Percentiles rank a stretch among this genome's conserved stretches.
Conservation (phyloP, 1,284 basidiomycete genomes). For the Ustilago crameri region DNA sequence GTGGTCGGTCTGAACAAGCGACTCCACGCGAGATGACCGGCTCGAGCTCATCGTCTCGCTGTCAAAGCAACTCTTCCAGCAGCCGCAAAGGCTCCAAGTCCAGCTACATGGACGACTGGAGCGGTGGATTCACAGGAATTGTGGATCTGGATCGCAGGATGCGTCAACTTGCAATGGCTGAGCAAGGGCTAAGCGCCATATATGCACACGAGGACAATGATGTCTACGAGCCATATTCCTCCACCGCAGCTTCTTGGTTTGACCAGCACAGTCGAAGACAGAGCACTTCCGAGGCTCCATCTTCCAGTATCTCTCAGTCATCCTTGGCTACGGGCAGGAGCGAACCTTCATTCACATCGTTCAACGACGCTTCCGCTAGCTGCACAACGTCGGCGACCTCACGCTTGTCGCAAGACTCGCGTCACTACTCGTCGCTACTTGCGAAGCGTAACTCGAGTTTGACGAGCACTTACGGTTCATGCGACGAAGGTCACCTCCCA, state of each 20-base stretch:
- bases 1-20: constrained; percentile 11
- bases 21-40: constrained; percentile 6
- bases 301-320: constrained; percentile 11
- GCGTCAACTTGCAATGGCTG: constrained; percentile 48
- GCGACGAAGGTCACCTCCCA: constrained; percentile 15
- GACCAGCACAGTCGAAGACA: constrained; percentile 8
- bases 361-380: constrained; percentile 10
- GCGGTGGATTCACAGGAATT: constrained; percentile 47
- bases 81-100: constrained; percentile 16
- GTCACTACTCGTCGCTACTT: constrained; percentile 21
- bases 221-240: constrained; percentile 23
- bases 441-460: constrained; percentile 26
- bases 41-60: constrained; percentile 26
- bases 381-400: constrained; percentile 23
- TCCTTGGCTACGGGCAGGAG: constrained; percentile 25
- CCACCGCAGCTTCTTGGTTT: constrained; percentile 1
- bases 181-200: constrained; percentile 15
- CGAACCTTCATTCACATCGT: constrained; percentile 16
- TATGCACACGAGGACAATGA: not conserved
- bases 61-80: constrained; percentile 19
- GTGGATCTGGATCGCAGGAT: constrained; percentile 49
- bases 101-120: constrained; percentile 49
- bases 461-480: constrained; percentile 15
- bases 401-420: constrained; percentile 34
- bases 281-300: constrained; percentile 18